These are phyloP conservation scores for Middelhovenomyces tepae DNA, from an alignment of 805 yeast species.

Conservation along the genomic window DNA sequence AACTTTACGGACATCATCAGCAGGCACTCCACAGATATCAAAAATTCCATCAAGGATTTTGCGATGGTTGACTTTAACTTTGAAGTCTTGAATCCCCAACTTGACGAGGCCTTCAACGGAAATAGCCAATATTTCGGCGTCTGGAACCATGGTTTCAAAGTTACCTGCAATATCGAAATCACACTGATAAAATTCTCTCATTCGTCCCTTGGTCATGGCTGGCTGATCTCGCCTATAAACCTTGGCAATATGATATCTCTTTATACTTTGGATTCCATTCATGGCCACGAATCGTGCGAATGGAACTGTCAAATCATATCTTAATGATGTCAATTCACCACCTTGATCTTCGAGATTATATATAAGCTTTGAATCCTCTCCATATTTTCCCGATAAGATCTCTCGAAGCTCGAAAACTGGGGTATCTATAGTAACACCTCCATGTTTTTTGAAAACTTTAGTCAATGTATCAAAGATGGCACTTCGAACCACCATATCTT, in stretches of 20 bases:
- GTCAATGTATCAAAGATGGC: conserved; percentile 72
- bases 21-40: conserved; percentile 88
- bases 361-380: conserved; percentile 95
- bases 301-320: conserved; percentile 97
- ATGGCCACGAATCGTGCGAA: conserved; percentile 96
- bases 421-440: conserved; percentile 96
- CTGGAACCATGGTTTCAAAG: conserved; percentile 93
- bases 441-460: conserved; percentile 80
- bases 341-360: conserved; percentile 98
- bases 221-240: conserved; percentile 99
- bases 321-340: conserved; percentile 89
- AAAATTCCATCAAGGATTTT: conserved; percentile 94
- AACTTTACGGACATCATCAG: conserved; percentile 86
- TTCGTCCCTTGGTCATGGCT: conserved; percentile 99
- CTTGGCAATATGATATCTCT: conserved; percentile 94
- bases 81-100: conserved; percentile 82
- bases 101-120: conserved; percentile 76
- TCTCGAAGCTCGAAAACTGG: conserved; percentile 97
- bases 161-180: conserved; percentile 95
- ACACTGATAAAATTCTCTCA: conserved; percentile 99
- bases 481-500: conserved; percentile 92
- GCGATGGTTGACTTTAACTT: conserved; percentile 89
- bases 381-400: conserved; percentile 93
- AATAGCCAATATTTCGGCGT: conserved; percentile 77
- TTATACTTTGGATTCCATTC: conserved; percentile 83